phyloP scores from a whole-genome alignment of 1,284 basidiomycete genomes.

The Cryptococcus deneoformans region DNA sequence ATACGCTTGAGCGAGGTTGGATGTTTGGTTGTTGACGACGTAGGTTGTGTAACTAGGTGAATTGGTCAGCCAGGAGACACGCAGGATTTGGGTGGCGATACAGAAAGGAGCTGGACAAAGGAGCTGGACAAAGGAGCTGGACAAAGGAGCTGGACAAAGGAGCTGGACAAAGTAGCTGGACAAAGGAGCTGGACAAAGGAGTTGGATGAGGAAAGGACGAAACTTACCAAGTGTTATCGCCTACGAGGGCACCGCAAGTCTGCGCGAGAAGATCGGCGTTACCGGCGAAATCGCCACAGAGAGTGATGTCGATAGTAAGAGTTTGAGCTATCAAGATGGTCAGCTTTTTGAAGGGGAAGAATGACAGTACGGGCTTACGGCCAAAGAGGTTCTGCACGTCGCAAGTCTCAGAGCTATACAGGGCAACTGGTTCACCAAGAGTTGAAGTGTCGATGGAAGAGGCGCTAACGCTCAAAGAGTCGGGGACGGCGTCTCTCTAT shows the following conservation, averaged over 20 bases:
- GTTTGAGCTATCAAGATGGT: conserved; percentile 3
- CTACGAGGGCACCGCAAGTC: conserved; percentile 56
- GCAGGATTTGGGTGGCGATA: not conserved
- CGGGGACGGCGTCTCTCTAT: conserved; percentile 60
- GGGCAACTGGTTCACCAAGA: conserved; percentile 65
- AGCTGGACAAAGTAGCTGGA: no score
- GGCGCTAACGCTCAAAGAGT: conserved; percentile 54
- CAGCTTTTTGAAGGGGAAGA: not conserved
- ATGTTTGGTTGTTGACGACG: conserved; percentile 62
- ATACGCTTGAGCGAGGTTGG: conserved; percentile 63
- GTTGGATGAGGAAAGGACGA: not conserved
- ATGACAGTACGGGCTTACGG: conserved; percentile 24
- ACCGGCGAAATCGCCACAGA: conserved; percentile 58
- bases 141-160: no score
- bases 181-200: no score
- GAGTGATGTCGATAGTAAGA: conserved; percentile 61
- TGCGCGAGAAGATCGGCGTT: conserved; percentile 57
- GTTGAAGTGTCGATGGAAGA: conserved; percentile 61
- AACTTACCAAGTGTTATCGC: conserved; percentile 37
- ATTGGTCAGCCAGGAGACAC: not conserved
- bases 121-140: no score
- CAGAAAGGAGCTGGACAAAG: no score
- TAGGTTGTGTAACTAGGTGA: conserved; percentile 61
- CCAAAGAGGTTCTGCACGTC: conserved; percentile 61
- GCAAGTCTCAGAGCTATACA: conserved; percentile 63